phyloP scores from a whole-genome alignment of 805 yeast genomes.

The Saturnispora serradocipensis region DNA sequence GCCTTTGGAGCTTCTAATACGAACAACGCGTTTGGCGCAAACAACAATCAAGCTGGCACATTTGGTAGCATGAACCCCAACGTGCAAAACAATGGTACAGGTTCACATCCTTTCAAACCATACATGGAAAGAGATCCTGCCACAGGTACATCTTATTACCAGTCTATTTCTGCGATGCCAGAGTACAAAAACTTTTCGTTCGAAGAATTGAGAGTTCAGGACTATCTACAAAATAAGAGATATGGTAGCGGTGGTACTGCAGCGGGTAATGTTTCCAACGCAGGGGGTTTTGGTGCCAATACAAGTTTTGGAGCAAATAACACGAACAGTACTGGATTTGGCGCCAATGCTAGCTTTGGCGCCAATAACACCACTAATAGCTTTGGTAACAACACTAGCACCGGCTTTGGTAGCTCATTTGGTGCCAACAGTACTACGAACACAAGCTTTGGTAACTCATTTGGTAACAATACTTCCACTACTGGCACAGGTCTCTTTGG shows the following conservation, averaged over 20 bases:
- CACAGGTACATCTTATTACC: slow-evolving; percentile 49
- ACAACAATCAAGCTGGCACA: slow-evolving; percentile 21
- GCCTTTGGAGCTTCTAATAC: slow-evolving; percentile 25
- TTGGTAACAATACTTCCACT: slow-evolving; percentile 19
- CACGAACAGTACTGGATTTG: slow-evolving; percentile 27
- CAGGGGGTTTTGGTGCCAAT: slow-evolving; percentile 27
- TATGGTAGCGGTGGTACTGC: slow-evolving; percentile 34
- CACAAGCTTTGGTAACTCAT: slow-evolving; percentile 33
- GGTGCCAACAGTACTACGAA: slow-evolving; percentile 19
- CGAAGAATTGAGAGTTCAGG: slow-evolving; percentile 85
- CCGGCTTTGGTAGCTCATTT: slow-evolving; percentile 31
- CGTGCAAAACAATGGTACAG: slow-evolving; percentile 54
- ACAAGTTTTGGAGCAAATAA: slow-evolving; percentile 26
- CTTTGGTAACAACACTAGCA: slow-evolving; percentile 23
- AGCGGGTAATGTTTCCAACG: slow-evolving; percentile 13
- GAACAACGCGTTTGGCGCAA: slow-evolving; percentile 12
- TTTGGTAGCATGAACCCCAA: slow-evolving; percentile 26
- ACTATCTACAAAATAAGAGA: slow-evolving; percentile 67
- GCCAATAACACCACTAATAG: slow-evolving; percentile 11
- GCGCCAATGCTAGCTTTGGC: slow-evolving; percentile 23
- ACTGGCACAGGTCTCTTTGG: slow-evolving; percentile 33
- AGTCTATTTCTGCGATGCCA: slow-evolving; percentile 81
- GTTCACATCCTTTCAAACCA: slow-evolving; percentile 59
- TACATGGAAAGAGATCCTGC: slow-evolving; percentile 63
- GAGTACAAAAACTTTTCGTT: slow-evolving; percentile 73